phyloP scores from a whole-genome alignment of 331 rosid genomes.

The Spiraea crenata region DNA sequence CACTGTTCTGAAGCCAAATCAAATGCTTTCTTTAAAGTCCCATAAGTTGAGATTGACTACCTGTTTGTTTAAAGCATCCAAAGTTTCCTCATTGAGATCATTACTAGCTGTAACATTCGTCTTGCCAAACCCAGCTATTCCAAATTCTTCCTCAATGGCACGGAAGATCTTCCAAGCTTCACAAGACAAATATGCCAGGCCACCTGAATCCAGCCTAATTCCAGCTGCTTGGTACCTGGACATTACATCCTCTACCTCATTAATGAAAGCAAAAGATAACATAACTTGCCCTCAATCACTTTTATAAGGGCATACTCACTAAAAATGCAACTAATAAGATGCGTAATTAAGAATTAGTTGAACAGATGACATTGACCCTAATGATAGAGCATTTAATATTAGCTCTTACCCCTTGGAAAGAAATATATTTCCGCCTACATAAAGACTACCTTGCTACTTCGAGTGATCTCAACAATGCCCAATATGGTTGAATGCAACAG shows the following conservation, averaged over 20 bases:
- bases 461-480: not conserved
- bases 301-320: too few species aligned
- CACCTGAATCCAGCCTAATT: slow-evolving; percentile 92
- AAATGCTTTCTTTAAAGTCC: not conserved
- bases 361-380: not conserved
- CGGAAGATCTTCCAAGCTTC: slow-evolving; percentile 67
- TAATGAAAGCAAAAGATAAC: slow-evolving; percentile 14
- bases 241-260: slow-evolving; percentile 36
- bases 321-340: not conserved
- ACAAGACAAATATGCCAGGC: slow-evolving; percentile 79
- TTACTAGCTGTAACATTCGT: slow-evolving; percentile 76
- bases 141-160: slow-evolving; percentile 71
- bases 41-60: slow-evolving; percentile 33
- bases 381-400: not conserved
- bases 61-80: slow-evolving; percentile 98
- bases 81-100: slow-evolving; percentile 95
- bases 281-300: not conserved
- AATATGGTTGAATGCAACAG: not conserved
- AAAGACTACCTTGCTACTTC: not conserved
- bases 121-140: slow-evolving; percentile 59
- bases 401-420: too few species aligned
- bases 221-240: slow-evolving; percentile 83
- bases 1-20: not conserved
- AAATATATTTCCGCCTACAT: not conserved
- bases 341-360: not conserved